Evolutionary conservation across 768 basidiomycete genomes (phyloP).

Genomic region (Chalciporus chontae): DNA sequence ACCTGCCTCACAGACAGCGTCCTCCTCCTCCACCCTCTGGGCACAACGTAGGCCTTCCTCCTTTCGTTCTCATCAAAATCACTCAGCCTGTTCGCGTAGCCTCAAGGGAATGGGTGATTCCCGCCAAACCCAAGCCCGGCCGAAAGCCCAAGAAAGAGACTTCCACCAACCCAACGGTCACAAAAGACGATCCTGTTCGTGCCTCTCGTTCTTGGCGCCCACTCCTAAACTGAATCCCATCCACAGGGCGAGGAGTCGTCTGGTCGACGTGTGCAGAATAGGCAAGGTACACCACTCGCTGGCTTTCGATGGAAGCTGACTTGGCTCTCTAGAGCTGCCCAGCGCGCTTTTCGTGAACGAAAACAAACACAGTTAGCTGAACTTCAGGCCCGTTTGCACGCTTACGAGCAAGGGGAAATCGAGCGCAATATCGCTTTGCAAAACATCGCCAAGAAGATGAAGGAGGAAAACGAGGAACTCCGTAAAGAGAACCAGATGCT

Average conservation of each 20-base stretch:
- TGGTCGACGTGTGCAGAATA: conserved; percentile 74
- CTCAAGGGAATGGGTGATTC: conserved; percentile 88
- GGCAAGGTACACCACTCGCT: conserved; percentile 36
- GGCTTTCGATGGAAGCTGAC: conserved; percentile 6
- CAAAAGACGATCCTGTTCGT: conserved; percentile 51
- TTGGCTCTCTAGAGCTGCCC: conserved; percentile 61
- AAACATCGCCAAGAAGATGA: conserved; percentile 75
- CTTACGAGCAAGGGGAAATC: conserved; percentile 88
- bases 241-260: conserved; percentile 46
- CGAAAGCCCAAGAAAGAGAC: conserved; percentile 81
- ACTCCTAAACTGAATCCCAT: conserved; percentile 4
- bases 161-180: conserved; percentile 16
- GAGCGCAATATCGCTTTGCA: conserved; percentile 85
- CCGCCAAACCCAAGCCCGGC: conserved; percentile 82
- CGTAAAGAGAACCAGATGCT: conserved; percentile 63
- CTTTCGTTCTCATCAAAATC: background rate
- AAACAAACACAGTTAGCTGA: conserved; percentile 87
- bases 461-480: conserved; percentile 81
- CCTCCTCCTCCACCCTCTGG: conserved; percentile 63
- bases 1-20: conserved; percentile 26
- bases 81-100: conserved; percentile 38
- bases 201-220: conserved; percentile 1
- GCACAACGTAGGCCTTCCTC: conserved; percentile 55
- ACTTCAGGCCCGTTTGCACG: conserved; percentile 78
- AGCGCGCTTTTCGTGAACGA: conserved; percentile 86